Percentiles rank a stretch among this genome's conserved stretches.
Evolutionary conservation across 2,329 filamentous ascomycete genomes (phyloP).

Genomic region (Xylaria sp.): DNA sequence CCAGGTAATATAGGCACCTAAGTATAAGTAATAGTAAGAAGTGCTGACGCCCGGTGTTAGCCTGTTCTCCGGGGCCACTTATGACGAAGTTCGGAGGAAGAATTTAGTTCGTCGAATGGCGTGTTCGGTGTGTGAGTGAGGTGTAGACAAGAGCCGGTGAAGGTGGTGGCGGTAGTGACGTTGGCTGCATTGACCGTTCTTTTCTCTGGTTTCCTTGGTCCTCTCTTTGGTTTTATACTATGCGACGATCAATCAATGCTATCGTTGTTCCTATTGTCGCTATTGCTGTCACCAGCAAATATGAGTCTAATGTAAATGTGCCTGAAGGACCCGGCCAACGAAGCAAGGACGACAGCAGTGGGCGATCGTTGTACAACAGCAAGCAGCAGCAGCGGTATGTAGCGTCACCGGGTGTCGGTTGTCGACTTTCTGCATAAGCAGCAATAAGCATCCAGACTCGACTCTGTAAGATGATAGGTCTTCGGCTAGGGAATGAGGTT

Average conservation of each 20-base stretch:
- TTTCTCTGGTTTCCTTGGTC: not conserved
- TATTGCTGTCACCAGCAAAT: not conserved
- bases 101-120: not conserved
- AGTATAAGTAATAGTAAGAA: not conserved
- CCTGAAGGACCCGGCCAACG: conserved; percentile 11
- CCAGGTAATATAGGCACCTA: not conserved
- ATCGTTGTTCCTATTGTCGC: not conserved
- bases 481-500: conserved; percentile 17
- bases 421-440: conserved; percentile 2
- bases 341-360: not conserved
- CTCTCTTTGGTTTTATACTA: not conserved
- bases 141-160: not conserved
- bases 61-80: not conserved
- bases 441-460: not conserved
- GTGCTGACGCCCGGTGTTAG: not conserved
- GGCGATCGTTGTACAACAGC: conserved; percentile 8
- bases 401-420: conserved; percentile 18
- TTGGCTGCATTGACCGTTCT: too few relatives aligned
- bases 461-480: conserved; percentile 20
- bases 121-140: not conserved
- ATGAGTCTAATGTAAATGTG: not conserved
- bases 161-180: not conserved
- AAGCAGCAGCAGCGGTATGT: conserved; percentile 1
- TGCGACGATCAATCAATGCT: not conserved
- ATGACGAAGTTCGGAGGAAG: not conserved